phyloP scores from a whole-genome alignment of 129 eudicot genomes.

The Deinandra increscens region DNA sequence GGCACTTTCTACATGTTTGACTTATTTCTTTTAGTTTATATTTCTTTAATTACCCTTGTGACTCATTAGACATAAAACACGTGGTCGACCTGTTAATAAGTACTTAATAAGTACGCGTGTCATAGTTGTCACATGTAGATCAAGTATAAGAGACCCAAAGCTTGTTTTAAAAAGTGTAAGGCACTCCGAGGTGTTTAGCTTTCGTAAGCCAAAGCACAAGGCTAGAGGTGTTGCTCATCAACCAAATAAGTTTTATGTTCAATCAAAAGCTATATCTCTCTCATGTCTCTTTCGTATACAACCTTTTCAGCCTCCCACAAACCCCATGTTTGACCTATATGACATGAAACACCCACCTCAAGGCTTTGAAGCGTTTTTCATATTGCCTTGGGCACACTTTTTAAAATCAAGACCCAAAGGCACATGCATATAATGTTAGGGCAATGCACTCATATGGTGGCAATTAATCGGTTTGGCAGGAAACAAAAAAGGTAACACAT shows the following conservation, averaged over 20 bases:
- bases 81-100: not conserved
- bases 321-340: too few species aligned
- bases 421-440: not conserved
- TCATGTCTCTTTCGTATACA: too few species aligned
- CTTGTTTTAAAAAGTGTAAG: too few species aligned
- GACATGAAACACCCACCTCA: too few species aligned
- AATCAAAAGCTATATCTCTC: too few species aligned
- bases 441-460: not conserved
- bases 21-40: not conserved
- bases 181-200: too few species aligned
- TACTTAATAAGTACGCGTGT: not conserved
- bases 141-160: not conserved
- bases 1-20: not conserved
- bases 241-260: too few species aligned
- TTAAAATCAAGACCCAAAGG: not conserved
- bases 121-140: not conserved
- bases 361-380: too few species aligned
- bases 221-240: too few species aligned
- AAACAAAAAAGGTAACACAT: slow-evolving; percentile 41
- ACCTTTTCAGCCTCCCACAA: too few species aligned
- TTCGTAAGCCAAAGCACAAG: too few species aligned
- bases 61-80: not conserved
- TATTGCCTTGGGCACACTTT: too few species aligned
- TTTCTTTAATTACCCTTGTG: not conserved
- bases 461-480: not conserved